phyloP scores from a whole-genome alignment of 305 asterid species.

The Fraxinus nigra region DNA sequence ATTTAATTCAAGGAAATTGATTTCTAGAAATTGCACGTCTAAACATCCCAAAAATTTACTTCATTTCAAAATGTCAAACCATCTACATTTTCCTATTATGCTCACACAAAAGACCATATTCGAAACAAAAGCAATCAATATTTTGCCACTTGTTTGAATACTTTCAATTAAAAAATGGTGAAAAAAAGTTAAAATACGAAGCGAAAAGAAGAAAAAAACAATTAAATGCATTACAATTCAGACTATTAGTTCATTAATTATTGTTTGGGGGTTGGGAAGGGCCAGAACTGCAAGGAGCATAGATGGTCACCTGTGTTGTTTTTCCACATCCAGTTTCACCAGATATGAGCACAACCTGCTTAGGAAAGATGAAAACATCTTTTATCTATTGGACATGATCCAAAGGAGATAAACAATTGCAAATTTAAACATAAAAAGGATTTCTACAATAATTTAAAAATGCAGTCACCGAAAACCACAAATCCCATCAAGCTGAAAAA shows the following conservation, averaged over 20 bases:
- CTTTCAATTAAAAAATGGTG: neutral
- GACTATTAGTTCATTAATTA: neutral
- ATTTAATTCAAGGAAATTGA: neutral
- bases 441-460: neutral
- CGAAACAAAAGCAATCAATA: neutral
- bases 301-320: conserved; percentile 79
- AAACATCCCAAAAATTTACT: neutral
- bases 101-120: neutral
- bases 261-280: conserved; percentile 10
- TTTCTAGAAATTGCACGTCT: neutral
- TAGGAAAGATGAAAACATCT: conserved; percentile 20
- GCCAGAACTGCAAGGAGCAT: conserved; percentile 10
- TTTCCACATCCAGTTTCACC: conserved; percentile 99
- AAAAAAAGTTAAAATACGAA: neutral
- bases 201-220: neutral
- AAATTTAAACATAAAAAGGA: neutral
- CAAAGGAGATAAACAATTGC: conserved; percentile 3
- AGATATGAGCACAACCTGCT: conserved; percentile 87
- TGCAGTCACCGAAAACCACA: conserved; percentile 1
- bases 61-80: neutral
- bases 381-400: neutral
- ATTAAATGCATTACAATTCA: conserved; percentile 1
- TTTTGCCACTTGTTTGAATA: neutral
- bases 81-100: neutral
- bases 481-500: conserved; percentile 10